A percentile compares a stretch with the other conserved stretches of the same genome.
Evolutionary conservation across 305 asterid species (phyloP).

Genomic region (Fraxinus sp.): DNA sequence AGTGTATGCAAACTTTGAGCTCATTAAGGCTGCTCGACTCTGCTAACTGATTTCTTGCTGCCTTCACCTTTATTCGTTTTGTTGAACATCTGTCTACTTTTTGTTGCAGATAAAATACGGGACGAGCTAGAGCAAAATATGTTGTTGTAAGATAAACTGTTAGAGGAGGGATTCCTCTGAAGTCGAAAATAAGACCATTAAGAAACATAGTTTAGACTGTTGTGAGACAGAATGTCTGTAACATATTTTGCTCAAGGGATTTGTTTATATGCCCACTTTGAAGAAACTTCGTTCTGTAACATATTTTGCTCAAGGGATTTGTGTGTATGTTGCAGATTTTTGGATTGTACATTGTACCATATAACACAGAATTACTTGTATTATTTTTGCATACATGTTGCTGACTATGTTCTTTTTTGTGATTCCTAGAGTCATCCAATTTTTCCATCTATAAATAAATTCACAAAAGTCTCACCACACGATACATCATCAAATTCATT

Average conservation of each 20-base stretch:
- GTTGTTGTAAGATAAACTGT: neutral
- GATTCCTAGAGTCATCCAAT: neutral
- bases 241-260: conserved; percentile 7
- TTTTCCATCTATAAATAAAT: neutral
- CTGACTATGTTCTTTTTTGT: neutral
- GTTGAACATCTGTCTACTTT: neutral
- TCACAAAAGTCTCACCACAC: neutral
- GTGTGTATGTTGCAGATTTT: conserved; percentile 13
- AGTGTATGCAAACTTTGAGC: neutral
- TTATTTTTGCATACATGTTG: neutral
- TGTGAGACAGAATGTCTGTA: neutral
- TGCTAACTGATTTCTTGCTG: neutral
- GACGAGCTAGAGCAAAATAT: neutral
- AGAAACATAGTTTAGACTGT: neutral
- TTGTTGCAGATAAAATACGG: neutral
- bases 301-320: conserved; percentile 3
- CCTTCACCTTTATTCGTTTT: neutral
- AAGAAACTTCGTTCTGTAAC: conserved; percentile 12
- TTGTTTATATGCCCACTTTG: neutral
- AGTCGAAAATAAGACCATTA: neutral
- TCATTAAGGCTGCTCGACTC: conserved; percentile 1
- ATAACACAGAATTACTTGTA: neutral
- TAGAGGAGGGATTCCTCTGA: neutral
- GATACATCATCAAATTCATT: neutral
- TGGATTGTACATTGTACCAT: conserved; percentile 26